Evolutionary conservation across 352 stramenopile species (phyloP), one percentile per base, ranked within the genome.

Genomic region (Globisporangium sylvaticum): DNA sequence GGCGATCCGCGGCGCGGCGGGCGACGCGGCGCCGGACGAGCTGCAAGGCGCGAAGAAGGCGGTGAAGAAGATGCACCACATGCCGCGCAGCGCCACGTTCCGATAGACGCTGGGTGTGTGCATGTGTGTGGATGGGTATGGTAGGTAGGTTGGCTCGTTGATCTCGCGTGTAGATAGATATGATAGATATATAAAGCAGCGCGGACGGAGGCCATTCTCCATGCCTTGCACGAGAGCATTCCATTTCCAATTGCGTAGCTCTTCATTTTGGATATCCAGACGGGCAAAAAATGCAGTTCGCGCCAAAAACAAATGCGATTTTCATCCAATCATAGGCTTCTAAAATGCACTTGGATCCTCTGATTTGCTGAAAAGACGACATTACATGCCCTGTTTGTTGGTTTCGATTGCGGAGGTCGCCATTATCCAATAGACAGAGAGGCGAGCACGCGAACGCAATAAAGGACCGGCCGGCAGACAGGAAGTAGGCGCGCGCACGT

Each of bases 61-160:
- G n/a, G 70, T 80, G 48, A 94, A 93, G 74, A 91, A 89, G 71
- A 83, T 86, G 75, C 84, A 93, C 67, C 85, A 94, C 74, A 90
- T 91, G 77, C 84, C 88, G 15, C 81, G 86, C 69, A 95, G 86
- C 66, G 84, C 88, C 65, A 95, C 85, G 31, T 94, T 92, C 71
- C 78, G 81, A 80, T 95, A 93, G 68, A 55, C 9, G 20, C 15
- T 20, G 57, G 14, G 39, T 18, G 34, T 18, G 57, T 20, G 3
- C 20, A 31, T 52, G 48, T 66, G n/a, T 55, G 73, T 58, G 44
- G 34, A 59, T 57, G 71, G 67, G 42, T 61, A 62, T 52, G 56
- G 66, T 71, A 64, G 44, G 67, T 54, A 7, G 42, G 18, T 22
- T 50, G 42, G 18, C 39, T 20, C 39, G 14, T n/a, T 48, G 39